A percentile compares a stretch with the other conserved stretches of the same genome.
These are phyloP conservation scores for Plantago coronopus DNA, from an alignment of 305 asterid genomes.

Conservation along the genomic window DNA sequence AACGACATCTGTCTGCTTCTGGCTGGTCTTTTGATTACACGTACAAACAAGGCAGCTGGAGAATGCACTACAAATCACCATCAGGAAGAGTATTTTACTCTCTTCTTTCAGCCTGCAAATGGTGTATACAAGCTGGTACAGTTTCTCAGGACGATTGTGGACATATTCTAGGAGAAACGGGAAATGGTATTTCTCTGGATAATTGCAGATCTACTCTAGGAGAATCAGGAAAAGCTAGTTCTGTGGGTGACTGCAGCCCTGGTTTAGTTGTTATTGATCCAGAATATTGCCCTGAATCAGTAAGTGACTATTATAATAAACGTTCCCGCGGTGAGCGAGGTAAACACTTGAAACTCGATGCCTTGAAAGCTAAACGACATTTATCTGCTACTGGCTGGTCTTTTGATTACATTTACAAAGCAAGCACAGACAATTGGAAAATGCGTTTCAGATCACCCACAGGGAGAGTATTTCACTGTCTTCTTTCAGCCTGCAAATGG, in stretches of 20 bases:
- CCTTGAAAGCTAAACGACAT: constrained; percentile 55
- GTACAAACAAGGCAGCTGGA: constrained; percentile 13
- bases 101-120: constrained; percentile 49
- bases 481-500: constrained; percentile 49
- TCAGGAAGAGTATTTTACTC: constrained; percentile 38
- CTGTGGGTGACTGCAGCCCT: background rate
- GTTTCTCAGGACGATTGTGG: constrained; percentile 20
- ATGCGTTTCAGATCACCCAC: constrained; percentile 49
- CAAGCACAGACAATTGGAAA: background rate
- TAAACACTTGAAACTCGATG: constrained; percentile 17
- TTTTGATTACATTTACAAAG: constrained; percentile 21
- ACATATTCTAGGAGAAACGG: constrained; percentile 15
- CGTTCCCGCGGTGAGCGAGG: constrained; percentile 2
- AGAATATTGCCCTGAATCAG: constrained; percentile 57
- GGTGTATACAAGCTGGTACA: constrained; percentile 28
- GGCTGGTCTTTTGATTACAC: constrained; percentile 49
- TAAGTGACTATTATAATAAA: constrained; percentile 37
- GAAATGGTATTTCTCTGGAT: background rate
- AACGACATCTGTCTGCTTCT: constrained; percentile 46
- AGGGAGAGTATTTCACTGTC: constrained; percentile 46
- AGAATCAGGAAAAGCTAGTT: no score
- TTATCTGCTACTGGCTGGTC: constrained; percentile 63
- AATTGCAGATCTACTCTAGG: no score
- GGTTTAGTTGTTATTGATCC: constrained; percentile 28
- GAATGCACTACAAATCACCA: constrained; percentile 52